These are phyloP conservation scores for Blastocladiella britannica DNA, from an alignment of 192 early-diverging fungal genomes.

Conservation along the genomic window DNA sequence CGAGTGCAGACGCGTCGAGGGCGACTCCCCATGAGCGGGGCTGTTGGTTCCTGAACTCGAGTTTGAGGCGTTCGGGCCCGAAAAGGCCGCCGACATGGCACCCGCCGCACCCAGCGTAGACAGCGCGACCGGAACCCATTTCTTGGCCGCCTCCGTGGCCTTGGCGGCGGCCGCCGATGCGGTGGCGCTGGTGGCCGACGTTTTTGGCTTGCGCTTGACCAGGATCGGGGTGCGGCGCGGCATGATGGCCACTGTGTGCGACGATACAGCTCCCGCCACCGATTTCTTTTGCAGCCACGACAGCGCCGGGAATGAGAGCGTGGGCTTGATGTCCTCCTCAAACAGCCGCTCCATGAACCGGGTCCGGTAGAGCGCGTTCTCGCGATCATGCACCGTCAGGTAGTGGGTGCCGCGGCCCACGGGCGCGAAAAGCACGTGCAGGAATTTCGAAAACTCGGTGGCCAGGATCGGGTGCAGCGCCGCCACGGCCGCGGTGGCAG, in stretches of 20 bases:
- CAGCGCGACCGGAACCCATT: no score
- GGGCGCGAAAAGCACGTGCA: background rate
- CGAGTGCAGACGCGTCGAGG: no score
- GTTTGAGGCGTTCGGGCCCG: no score
- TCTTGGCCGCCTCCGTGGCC: no score
- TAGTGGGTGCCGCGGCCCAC: background rate
- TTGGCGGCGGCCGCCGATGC: no score
- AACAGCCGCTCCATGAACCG: conserved; percentile 1
- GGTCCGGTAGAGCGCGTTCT: background rate
- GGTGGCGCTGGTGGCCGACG: no score
- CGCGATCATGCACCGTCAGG: background rate
- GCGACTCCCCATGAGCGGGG: no score
- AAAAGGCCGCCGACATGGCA: background rate
- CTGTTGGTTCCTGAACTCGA: no score
- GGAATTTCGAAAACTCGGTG: background rate
- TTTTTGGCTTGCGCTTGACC: no score
- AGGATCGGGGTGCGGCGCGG: background rate
- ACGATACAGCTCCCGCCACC: background rate
- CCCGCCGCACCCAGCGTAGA: background rate
- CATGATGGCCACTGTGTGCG: background rate
- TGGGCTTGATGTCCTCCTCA: background rate
- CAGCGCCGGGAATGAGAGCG: background rate
- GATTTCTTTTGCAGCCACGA: background rate
- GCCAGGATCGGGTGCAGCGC: background rate
- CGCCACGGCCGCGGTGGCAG: background rate